Percentiles rank a stretch among this genome's conserved stretches.
phyloP scores from a whole-genome alignment of 768 basidiomycete genomes.

The Pisolithus tinctorius region DNA sequence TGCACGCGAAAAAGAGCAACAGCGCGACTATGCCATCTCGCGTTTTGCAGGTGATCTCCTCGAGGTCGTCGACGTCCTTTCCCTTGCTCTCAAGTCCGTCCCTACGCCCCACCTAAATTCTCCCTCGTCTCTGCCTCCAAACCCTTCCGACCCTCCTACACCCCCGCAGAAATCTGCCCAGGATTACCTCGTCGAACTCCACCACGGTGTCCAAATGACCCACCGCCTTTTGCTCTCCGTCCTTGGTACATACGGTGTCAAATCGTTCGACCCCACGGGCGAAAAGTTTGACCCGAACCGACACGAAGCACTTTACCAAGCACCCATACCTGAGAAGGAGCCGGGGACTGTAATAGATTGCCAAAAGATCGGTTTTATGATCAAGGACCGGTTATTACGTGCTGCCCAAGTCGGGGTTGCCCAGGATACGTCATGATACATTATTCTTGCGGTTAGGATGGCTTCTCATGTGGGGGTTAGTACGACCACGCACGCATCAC shows the following conservation, averaged over 20 bases:
- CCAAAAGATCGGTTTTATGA: conserved; percentile 86
- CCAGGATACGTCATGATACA: conserved; percentile 47
- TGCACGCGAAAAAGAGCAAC: conserved; percentile 85
- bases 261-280: conserved; percentile 86
- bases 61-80: conserved; percentile 85
- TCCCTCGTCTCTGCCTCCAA: conserved; percentile 24
- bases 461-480: conserved; percentile 20
- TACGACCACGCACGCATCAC: conserved; percentile 16
- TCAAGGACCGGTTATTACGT: conserved; percentile 88
- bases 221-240: conserved; percentile 86
- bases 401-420: conserved; percentile 97
- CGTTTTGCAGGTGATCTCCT: conserved; percentile 87
- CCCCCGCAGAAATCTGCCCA: conserved; percentile 45
- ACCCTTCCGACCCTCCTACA: conserved; percentile 24
- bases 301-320: conserved; percentile 95
- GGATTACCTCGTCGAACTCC: conserved; percentile 60
- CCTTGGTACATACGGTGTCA: conserved; percentile 87
- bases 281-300: conserved; percentile 92
- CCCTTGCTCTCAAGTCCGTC: conserved; percentile 76
- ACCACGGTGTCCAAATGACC: conserved; percentile 87
- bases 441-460: conserved; percentile 10
- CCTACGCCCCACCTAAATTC: conserved; percentile 41
- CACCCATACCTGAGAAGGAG: conserved; percentile 82
- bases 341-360: conserved; percentile 88
- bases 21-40: conserved; percentile 88